These are phyloP conservation scores for Colletotrichum eremochloae DNA, from an alignment of 2,329 filamentous ascomycete genomes.

Conservation along the genomic window DNA sequence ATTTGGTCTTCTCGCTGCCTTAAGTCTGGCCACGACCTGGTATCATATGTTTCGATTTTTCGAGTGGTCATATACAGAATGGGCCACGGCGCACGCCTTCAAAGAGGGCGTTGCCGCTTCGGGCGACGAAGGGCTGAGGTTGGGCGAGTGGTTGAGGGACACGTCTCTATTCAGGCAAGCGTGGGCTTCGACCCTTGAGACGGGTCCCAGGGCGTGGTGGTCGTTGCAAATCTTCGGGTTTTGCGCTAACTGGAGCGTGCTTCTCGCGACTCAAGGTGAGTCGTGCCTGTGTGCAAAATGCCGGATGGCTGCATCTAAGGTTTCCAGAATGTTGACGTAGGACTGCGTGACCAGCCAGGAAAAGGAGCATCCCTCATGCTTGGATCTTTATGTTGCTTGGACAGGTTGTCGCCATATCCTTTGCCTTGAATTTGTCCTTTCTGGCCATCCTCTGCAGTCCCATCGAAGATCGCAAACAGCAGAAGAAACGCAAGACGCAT, in stretches of 20 bases:
- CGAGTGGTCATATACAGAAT: conserved; percentile 44
- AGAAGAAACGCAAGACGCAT: too few species aligned
- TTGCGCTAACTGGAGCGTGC: conserved; percentile 47
- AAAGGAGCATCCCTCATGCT: too few species aligned
- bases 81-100: conserved; percentile 25
- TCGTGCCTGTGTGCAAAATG: neutral
- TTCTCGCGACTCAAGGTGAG: conserved; percentile 45
- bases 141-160: conserved; percentile 32
- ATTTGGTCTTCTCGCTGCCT: conserved; percentile 44
- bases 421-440: too few species aligned
- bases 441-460: too few species aligned
- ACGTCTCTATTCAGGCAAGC: conserved; percentile 48
- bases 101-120: neutral
- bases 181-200: conserved; percentile 47
- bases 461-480: too few species aligned
- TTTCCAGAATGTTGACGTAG: neutral
- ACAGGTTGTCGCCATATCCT: too few species aligned
- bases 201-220: conserved; percentile 44
- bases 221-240: conserved; percentile 49
- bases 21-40: conserved; percentile 44
- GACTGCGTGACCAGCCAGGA: too few species aligned
- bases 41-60: conserved; percentile 48
- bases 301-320: neutral
- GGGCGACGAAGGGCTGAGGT: too few species aligned
- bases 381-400: too few species aligned